Evolutionary conservation across 2,329 filamentous ascomycete species (phyloP).

Genomic region (Paradendryphiella salina): DNA sequence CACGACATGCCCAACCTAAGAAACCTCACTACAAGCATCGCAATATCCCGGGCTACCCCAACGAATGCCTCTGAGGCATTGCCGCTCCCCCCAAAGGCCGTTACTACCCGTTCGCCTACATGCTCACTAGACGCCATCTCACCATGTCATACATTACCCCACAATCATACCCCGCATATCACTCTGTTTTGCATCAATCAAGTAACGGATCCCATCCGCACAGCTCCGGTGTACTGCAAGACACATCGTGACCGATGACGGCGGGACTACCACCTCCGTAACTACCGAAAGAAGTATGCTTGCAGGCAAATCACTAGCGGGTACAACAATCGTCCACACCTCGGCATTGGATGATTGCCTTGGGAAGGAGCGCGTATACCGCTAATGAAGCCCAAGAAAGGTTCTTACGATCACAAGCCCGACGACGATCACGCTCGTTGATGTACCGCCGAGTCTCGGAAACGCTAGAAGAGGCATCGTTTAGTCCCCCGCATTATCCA

Average conservation of each 20-base stretch:
- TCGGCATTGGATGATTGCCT: slow-evolving; percentile 1
- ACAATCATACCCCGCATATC: neutral
- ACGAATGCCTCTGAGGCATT: neutral
- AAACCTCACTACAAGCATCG: neutral
- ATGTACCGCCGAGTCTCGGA: slow-evolving; percentile 1
- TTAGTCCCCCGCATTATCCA: slow-evolving; percentile 8
- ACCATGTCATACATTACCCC: neutral
- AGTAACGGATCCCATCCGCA: neutral
- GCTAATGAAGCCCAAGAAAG: slow-evolving; percentile 1
- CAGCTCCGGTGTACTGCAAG: neutral
- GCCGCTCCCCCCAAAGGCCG: neutral
- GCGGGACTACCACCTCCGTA: neutral
- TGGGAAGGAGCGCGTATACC: neutral
- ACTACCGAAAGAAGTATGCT: neutral
- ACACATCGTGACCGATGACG: neutral
- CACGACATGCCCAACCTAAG: neutral
- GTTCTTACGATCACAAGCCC: slow-evolving; percentile 8
- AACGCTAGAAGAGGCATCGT: slow-evolving; percentile 5
- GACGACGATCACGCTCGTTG: slow-evolving; percentile 4
- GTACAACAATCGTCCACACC: neutral
- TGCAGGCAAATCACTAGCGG: neutral
- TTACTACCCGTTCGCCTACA: neutral
- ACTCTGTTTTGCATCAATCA: neutral
- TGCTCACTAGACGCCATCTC: neutral
- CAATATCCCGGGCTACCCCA: neutral